These are phyloP conservation scores for Ophidiomyces ophidiicola DNA, from an alignment of 2,329 filamentous ascomycete genomes.

Conservation along the genomic window DNA sequence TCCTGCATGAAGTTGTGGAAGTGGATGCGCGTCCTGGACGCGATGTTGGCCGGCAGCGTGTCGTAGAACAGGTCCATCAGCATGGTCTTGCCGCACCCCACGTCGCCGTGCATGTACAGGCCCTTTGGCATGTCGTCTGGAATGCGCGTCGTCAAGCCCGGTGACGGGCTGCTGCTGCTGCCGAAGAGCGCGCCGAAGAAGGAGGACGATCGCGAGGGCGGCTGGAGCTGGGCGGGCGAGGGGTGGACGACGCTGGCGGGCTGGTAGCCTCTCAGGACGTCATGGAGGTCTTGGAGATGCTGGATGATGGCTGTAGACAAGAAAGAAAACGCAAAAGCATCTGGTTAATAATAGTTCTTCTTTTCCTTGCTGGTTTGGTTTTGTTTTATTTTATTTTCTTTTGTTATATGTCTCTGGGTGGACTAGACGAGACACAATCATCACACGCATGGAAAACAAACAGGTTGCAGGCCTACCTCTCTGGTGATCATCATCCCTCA, in stretches of 20 bases:
- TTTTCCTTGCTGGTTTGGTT: too few species aligned
- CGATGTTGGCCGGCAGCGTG: constrained; percentile 68
- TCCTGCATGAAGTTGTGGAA: constrained; percentile 99
- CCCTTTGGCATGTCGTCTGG: constrained; percentile 70
- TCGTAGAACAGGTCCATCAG: constrained; percentile 98
- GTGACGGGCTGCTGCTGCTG: constrained; percentile 23
- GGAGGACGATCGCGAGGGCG: constrained; percentile 31
- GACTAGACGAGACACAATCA: too few species aligned
- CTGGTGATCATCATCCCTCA: constrained; percentile 85
- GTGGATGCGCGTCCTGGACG: constrained; percentile 80
- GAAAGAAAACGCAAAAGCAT: constrained; percentile 7
- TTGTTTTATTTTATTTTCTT: too few species aligned
- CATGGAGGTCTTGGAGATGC: constrained; percentile 75
- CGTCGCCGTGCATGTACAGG: constrained; percentile 89
- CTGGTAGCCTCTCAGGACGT: constrained; percentile 62
- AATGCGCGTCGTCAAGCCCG: constrained; percentile 36
- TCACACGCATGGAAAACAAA: neutral
- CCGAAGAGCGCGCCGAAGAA: constrained; percentile 41
- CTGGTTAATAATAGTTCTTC: constrained; percentile 8
- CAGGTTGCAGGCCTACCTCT: constrained; percentile 46
- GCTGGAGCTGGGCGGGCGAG: constrained; percentile 53
- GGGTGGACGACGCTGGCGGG: constrained; percentile 66
- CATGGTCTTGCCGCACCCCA: constrained; percentile 98
- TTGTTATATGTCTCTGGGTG: too few species aligned
- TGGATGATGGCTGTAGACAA: constrained; percentile 62